Evolutionary conservation across 2,329 filamentous ascomycete genomes (phyloP), one percentile per base, ranked within the genome.

Genomic region (Cercospora canescens): DNA sequence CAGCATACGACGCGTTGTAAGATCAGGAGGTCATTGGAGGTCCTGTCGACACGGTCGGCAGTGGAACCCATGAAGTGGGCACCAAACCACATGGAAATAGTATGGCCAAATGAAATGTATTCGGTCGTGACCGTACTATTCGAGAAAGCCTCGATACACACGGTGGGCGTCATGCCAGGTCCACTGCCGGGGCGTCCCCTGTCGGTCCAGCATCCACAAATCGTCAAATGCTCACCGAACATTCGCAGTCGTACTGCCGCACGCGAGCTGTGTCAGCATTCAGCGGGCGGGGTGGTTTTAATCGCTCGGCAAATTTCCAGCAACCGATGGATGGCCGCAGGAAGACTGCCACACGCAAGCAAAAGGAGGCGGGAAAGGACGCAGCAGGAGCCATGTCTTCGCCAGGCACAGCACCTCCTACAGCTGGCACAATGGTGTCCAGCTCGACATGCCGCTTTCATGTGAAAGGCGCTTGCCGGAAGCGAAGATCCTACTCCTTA

Each of bases 221-320:
- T 52, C 7, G 45, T 18, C 24, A 18, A 6, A 71, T 69, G 9
- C 86, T 80, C 56, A 84, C 83, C 77, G 28, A 83, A 79, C 1
- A 56, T 37, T 26, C 21, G 55, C 55, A 39, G 30, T 58, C 34
- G 55, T 61, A 45, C 34, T 18, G 16, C 30, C 30, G 30, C 30
- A 32, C 30, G n/a, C 41, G 45, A 50, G 45, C 45, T 50, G 45
- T 50, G 21, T 50, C 45, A 50, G 45, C 26, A 50, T 14, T 50
- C 45, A 50, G 28, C 24, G 58, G 58, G 32, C 37, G 32, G 24
- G 41, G 30, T 12, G n/a, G 28, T 32, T 26, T 26, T 35, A 26
- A 21, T 28, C 30, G 39, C 37, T 50, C 37, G 37, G 21, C 55
- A 57, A 55, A 32, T 32, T 14, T n/a, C 26, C 30, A 32, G 50